phyloP scores from a whole-genome alignment of 2,329 filamentous ascomycete genomes.

The Penicillium sp. region DNA sequence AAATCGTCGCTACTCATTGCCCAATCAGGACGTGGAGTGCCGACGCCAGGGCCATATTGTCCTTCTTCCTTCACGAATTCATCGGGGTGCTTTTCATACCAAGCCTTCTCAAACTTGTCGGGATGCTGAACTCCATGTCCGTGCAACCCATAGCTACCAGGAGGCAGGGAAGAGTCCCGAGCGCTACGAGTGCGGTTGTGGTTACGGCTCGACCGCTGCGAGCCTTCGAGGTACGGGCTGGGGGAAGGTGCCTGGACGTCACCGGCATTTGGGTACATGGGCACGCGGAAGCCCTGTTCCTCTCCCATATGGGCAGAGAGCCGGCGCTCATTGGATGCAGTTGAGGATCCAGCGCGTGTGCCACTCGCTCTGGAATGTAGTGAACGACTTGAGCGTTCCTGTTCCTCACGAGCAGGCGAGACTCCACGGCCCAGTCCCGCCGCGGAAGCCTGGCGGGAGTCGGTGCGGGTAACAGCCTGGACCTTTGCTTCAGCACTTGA shows the following conservation, averaged over 20 bases:
- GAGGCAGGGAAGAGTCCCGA: slow-evolving; percentile 68
- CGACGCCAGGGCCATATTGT: slow-evolving; percentile 59
- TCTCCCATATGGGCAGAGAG: slow-evolving; percentile 62
- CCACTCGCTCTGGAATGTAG: slow-evolving; percentile 63
- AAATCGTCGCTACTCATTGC: slow-evolving; percentile 86
- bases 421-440: slow-evolving; percentile 70
- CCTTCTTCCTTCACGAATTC: slow-evolving; percentile 70
- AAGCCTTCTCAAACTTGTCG: slow-evolving; percentile 84
- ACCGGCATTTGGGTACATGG: slow-evolving; percentile 87
- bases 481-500: slow-evolving; percentile 81
- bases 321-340: slow-evolving; percentile 52
- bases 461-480: slow-evolving; percentile 80
- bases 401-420: slow-evolving; percentile 49
- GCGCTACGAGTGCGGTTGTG: slow-evolving; percentile 72
- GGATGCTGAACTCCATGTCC: slow-evolving; percentile 74
- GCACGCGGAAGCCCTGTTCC: slow-evolving; percentile 88
- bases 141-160: slow-evolving; percentile 89
- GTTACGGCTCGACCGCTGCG: slow-evolving; percentile 50
- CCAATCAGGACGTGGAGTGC: slow-evolving; percentile 66
- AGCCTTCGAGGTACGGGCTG: slow-evolving; percentile 53
- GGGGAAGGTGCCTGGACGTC: slow-evolving; percentile 95
- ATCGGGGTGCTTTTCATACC: slow-evolving; percentile 90
- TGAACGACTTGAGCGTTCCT: slow-evolving; percentile 54
- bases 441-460: slow-evolving; percentile 82
- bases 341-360: slow-evolving; percentile 49